Base-by-base conservation (phyloP, 1,284 basidiomycete species). In the Cryptococcus sp. region DNA sequence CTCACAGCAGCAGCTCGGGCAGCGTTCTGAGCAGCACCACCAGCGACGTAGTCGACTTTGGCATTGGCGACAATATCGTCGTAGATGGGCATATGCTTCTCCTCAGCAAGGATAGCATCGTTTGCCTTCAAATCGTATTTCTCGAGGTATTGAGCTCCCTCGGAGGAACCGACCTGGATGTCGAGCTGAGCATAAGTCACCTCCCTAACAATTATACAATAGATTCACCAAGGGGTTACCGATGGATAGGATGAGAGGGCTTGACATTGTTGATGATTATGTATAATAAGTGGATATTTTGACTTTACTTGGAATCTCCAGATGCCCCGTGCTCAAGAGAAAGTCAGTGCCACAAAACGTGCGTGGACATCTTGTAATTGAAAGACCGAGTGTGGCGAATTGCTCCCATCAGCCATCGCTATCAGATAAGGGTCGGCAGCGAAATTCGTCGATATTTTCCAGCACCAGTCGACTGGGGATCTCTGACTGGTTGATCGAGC, bases 11-110 rank as follows among this genome's bases (percentile, higher is more conserved):
- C 94, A 62, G 86, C 92, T 54, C 96, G 88, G 53, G 94, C 93
- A 62, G 92, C 85, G 73, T 98, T 98, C 77, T 99, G 96, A 22
- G 91, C 85, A 37, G 93, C 94, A 69, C 96, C 96, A 54, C 96
- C 96, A 45, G 96, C 94, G 53, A 98, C 90, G 70, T 96, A 98
- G 52, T 85, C 86, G 52, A 92, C 83, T 53, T 87, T 71, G 77
- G 87, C 77, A 62, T 91, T 82, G 62, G 83, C 82, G 45, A 87
- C 83, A 56, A 98, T 78, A 69, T 98, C 90, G 31, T 90, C 85
- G 77, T 97, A 98, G 73, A 90, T 85, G 39, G 84, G 80, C 57
- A 81, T 78, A 67, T 98, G 94, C 78, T 92, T 88, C 53, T 86
- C 85, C 64, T 87, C 88, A 22, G 92, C 96, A 53, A 98, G 84